Evolutionary conservation across 306 rosid genomes (phyloP), one percentile per base, ranked within the genome.

Genomic region (Sophora flavescens): DNA sequence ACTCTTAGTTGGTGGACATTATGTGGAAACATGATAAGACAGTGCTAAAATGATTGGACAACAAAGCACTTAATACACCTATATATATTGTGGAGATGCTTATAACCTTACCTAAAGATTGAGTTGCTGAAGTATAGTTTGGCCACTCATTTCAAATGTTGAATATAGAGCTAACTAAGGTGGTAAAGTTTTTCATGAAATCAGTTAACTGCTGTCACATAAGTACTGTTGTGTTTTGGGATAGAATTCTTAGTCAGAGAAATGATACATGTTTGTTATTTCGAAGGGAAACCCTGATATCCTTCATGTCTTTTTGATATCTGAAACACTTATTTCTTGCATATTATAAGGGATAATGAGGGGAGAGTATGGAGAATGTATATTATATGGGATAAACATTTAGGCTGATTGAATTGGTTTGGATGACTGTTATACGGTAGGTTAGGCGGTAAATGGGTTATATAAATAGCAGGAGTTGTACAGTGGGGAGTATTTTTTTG

Each of bases 211-310:
- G 13, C 35, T 36, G 35, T 70, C 38, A 1, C 45, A 38, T 4
- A 13, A 36, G 39, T 62, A 26, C 44, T 35, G 51, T 33, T 32
- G 6, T 15, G 9, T 66, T 44, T 80, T 15, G 9, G 56, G 41
- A 68, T 22, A 7, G 64, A 47, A 48, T 32, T 58, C 48, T 8
- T 51, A 22, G 64, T 51, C 9, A 30, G 16, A 58, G 28, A 67
- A 68, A 74, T 45, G 65, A 17, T 75, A 39, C 33, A 32, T 48
- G 65, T 38, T 66, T 45, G 18, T 54, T 57, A 8, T 75, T 74
- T 73, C 16, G 32, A 68, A 62, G 44, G 60, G 61, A n/a, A 60
- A 30, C 58, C 44, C 61, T 57, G 38, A 58, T 38, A 51, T 42
- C 35, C 74, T 44, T 26, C 33, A 58, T 56, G n/a, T 12, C 11